Conservation (phyloP, 176 grass and related monocot genomes). For the maize (Zea mays) region Zm-B73-REFERENCE-NAM-5.0 NC_050096.1:71101501-71102000, state of each 20-base stretch:
- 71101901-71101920: background rate
- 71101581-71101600: background rate
- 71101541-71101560: conserved; percentile 19
- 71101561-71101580: conserved; percentile 1
- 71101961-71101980: conserved; percentile 16
- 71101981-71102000: conserved; percentile 68
- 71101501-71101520: conserved; percentile 72
- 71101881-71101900: conserved; percentile 7
- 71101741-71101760: background rate
- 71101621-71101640: conserved; percentile 16
- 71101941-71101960: conserved; percentile 12
- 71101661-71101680: background rate
- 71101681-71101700: background rate
- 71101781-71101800: background rate
- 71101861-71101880: background rate
- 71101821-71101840: conserved; percentile 2
- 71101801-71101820: too few relatives aligned
- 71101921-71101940: background rate
- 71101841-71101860: background rate
- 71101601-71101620: background rate
- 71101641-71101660: conserved; percentile 18
- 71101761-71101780: background rate
- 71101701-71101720: background rate
- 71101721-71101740: background rate
- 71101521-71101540: conserved; percentile 63